phyloP scores from a whole-genome alignment of 139 green algal species.

The Chlamydomonas incerta region DNA sequence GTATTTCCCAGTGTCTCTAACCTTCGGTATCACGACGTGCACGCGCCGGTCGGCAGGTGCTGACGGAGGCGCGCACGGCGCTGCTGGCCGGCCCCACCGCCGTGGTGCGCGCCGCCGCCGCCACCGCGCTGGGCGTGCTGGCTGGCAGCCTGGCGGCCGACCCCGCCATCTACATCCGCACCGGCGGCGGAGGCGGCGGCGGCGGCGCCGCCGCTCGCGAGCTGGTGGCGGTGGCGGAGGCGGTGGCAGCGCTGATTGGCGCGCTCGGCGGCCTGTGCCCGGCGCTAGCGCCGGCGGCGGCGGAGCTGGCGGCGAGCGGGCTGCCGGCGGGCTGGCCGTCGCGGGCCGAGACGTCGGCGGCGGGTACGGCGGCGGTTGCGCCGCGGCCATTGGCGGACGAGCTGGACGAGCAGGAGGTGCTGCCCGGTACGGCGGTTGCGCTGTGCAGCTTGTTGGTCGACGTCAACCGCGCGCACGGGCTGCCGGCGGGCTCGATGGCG shows the following conservation, averaged over 20 bases:
- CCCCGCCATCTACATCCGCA: constrained; percentile 34
- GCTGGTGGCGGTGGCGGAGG: constrained; percentile 29
- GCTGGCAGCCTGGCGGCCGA: constrained; percentile 32
- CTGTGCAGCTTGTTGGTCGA: constrained; percentile 25
- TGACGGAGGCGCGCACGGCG: constrained; percentile 8
- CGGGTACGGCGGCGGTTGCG: neutral
- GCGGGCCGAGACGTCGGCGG: neutral
- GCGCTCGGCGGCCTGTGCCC: constrained; percentile 9
- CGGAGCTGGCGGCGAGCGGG: neutral
- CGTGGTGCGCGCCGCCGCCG: constrained; percentile 37
- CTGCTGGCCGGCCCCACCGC: constrained; percentile 12
- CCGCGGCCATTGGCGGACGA: constrained; percentile 24
- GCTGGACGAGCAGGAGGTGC: constrained; percentile 33
- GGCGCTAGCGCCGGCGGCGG: constrained; percentile 12
- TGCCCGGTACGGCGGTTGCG: constrained; percentile 13
- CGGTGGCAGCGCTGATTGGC: neutral
- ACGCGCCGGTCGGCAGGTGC: constrained; percentile 12
- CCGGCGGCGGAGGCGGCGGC: neutral
- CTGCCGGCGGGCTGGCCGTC: constrained; percentile 26
- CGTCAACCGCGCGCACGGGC: constrained; percentile 31
- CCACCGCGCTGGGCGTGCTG: constrained; percentile 23
- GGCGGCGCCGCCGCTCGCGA: neutral
- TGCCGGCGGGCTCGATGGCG: neutral
- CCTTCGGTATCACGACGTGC: too few relatives aligned
- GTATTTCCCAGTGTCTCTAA: too few relatives aligned